Percentiles rank a stretch among this genome's conserved stretches.
Conservation (phyloP, 2,329 filamentous ascomycete genomes). For the Dendryphion nanum region DNA sequence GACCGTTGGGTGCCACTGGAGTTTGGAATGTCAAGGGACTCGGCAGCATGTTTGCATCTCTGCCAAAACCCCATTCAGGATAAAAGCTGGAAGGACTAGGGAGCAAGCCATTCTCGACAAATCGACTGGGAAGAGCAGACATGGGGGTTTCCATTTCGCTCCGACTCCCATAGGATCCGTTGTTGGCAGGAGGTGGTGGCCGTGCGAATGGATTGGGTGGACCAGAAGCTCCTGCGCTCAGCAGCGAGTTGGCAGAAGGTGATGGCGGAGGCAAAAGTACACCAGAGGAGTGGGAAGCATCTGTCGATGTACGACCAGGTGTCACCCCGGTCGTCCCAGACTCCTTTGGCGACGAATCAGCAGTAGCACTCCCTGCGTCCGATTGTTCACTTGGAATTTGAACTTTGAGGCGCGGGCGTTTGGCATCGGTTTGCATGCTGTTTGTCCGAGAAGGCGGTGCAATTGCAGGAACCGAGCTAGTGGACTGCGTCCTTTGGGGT, state of each 20-base stretch:
- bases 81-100: constrained; percentile 93
- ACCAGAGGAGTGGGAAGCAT: constrained; percentile 61
- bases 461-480: constrained; percentile 67
- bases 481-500: constrained; percentile 51
- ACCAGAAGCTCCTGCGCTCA: constrained; percentile 87
- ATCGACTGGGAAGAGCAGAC: constrained; percentile 89
- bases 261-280: constrained; percentile 91
- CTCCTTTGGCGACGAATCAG: constrained; percentile 64
- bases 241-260: constrained; percentile 77
- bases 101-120: constrained; percentile 82
- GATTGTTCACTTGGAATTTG: constrained; percentile 93
- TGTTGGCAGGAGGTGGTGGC: constrained; percentile 70
- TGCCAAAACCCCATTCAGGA: constrained; percentile 80
- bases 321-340: constrained; percentile 60
- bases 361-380: constrained; percentile 72
- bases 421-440: constrained; percentile 66
- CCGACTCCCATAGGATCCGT: constrained; percentile 40
- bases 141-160: constrained; percentile 71
- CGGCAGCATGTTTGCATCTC: constrained; percentile 80
- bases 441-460: constrained; percentile 70
- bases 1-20: constrained; percentile 54
- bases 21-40: constrained; percentile 93
- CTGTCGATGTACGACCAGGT: constrained; percentile 53
- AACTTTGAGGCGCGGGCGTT: constrained; percentile 82
- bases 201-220: constrained; percentile 95